A percentile compares a stretch with the other conserved stretches of the same genome.
phyloP scores from a whole-genome alignment of 176 grass and related monocot genomes.

The Carex parvula region DNA sequence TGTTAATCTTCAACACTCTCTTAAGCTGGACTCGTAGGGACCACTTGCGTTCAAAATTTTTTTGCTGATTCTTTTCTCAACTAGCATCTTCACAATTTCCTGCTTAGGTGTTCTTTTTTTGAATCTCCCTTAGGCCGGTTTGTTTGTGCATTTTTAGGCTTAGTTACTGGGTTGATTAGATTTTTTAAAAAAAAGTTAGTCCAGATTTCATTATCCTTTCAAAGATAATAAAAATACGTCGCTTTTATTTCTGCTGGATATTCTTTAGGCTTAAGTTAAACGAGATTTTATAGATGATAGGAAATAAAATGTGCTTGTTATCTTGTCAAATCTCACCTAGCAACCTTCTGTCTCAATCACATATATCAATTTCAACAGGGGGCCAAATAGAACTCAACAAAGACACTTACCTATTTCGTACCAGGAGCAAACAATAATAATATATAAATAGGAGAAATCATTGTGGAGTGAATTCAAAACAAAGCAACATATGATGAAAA shows the following conservation, averaged over 20 bases:
- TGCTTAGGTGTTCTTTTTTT: too few species aligned
- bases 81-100: too few species aligned
- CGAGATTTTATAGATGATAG: neutral
- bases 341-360: neutral
- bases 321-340: constrained; percentile 12
- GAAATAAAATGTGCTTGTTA: neutral
- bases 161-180: too few species aligned
- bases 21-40: too few species aligned
- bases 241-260: neutral
- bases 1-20: too few species aligned
- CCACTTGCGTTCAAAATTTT: too few species aligned
- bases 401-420: neutral
- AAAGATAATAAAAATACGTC: too few species aligned
- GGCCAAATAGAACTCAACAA: neutral
- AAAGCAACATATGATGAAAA: constrained; percentile 51
- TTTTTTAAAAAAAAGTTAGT: too few species aligned
- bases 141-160: too few species aligned
- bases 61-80: too few species aligned
- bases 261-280: neutral
- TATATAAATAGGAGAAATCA: constrained; percentile 52
- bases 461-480: constrained; percentile 85
- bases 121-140: too few species aligned
- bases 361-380: constrained; percentile 8
- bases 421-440: neutral
- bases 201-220: too few species aligned